Base-by-base conservation (phyloP, 371 early-diverging fungal genomes). In the Smittium culicis region DNA sequence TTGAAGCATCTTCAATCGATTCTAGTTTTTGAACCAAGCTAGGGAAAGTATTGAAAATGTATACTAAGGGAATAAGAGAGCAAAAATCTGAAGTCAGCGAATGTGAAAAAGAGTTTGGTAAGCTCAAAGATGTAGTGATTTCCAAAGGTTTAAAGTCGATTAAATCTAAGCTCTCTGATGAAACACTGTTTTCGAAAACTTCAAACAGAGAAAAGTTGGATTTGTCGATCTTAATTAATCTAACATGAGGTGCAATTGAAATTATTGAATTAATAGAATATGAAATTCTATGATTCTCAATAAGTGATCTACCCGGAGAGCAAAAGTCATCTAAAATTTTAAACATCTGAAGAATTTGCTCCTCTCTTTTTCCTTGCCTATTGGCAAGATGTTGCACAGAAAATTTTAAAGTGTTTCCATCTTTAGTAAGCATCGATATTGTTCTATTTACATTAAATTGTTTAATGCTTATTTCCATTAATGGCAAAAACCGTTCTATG, bases 401-500 rank as follows among this genome's bases (percentile, higher is more conserved):
- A 77, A 98, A 98, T 11, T 92, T 86, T 73, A 90, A 85, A 34
- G 89, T 68, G 54, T 82, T 86, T 34, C 98, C 98, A 71, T 96
- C 91, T 69, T 92, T 87, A 11, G 95, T 96, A 24, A 91, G 86
- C 67, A 98, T 91, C 0, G 87, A 87, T 66, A 98, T 61, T 28
- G 90, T 79, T 28, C 94, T 81, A 60, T 82, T 82, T 61, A 88
- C 90, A 64, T 80, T 83, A 29, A 83, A 84, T 70, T 88, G 85
- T 45, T 86, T 83, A n/a, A 92, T 82, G 65, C 91, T 79, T 25
- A 91, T 76, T 64, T 88, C 88, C 3, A 96, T 88, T 61, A 88
- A 88, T 0, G 96, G 92, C 72, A 88, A 77, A 79, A 98, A 96
- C 17, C 96, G 85, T 68, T 94, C 94, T 67, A 99, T 96, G 29